Base-by-base conservation (phyloP, 371 early-diverging fungal genomes). In the Furculomyces boomerangus region DNA sequence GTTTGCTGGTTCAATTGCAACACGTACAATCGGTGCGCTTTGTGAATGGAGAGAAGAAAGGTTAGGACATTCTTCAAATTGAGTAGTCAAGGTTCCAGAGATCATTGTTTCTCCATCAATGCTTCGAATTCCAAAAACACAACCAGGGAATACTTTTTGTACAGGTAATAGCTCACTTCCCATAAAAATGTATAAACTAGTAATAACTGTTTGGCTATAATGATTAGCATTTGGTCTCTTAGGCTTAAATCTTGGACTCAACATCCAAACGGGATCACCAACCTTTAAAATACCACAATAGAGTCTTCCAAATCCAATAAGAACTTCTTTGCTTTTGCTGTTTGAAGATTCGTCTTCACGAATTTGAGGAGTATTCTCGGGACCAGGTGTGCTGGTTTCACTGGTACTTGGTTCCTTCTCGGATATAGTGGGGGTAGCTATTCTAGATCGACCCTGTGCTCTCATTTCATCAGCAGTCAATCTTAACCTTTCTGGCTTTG, bases 101-200 rank as follows among this genome's bases (percentile, higher is more conserved):
- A 94, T 96, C 40, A 94, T 68, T 14, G 95, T 74, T 55, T 81
- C 80, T 0, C 83, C 83, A 5, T 84, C 89, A n/a, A 90, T 60
- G 0, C 95, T 95, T 32, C 84, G 83, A 57, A 98, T 88, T 30
- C 92, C 98, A 75, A 94, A 93, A 0, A 97, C 84, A 60, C 90
- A 91, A 16, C 98, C 98, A 1, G 97, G 93, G 0, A 84, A 81
- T 0, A 94, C 96, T 56, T 83, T 76, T 13, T 78, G 71, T 56
- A 96, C 60, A 1, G 72, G 74, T 55, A 84, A 78, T 50, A 97
- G 63, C 35, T 96, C 95, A 31, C 91, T 77, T 7, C 98, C 96
- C 97, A 98, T 97, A 62, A 95, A 77, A 67, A 97, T 64, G 53
- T 86, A 97, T 37, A 98, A 65, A 20, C 71, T 75, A 53, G 83